phyloP scores from a whole-genome alignment of 352 stramenopile species.

The Phytophthora aleatoria region DNA sequence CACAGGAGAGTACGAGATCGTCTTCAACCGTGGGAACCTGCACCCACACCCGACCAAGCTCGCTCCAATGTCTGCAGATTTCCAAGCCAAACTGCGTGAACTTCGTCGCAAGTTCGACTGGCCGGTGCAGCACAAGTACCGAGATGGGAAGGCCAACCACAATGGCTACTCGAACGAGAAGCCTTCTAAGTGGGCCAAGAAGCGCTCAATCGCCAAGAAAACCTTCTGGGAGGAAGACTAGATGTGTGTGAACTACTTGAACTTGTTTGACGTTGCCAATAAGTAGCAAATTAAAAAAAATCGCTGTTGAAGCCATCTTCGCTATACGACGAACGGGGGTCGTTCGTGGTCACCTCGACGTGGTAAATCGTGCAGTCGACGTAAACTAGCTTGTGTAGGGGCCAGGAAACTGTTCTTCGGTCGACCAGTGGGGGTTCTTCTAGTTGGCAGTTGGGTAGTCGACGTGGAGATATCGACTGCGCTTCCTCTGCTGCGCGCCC shows the following conservation, averaged over 20 bases:
- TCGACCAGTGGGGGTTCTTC: conserved; percentile 23
- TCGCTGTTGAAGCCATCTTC: no score
- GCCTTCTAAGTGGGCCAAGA: conserved; percentile 46
- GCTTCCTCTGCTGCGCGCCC: conserved; percentile 31
- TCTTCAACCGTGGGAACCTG: conserved; percentile 74
- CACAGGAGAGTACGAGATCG: conserved; percentile 31
- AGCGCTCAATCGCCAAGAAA: conserved; percentile 31
- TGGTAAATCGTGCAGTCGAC: conserved; percentile 41
- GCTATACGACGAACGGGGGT: conserved; percentile 47
- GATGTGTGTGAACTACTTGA: neutral
- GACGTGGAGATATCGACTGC: conserved; percentile 34
- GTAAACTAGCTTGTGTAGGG: conserved; percentile 71
- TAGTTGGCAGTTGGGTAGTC: conserved; percentile 19
- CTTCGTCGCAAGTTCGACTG: conserved; percentile 40
- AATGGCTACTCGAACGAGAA: conserved; percentile 51
- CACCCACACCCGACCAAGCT: conserved; percentile 52
- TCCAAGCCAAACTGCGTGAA: conserved; percentile 40
- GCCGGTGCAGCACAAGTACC: conserved; percentile 50
- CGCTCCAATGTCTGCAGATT: conserved; percentile 43
- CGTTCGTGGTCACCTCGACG: conserved; percentile 31
- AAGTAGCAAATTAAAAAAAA: no score
- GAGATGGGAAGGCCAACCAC: conserved; percentile 42
- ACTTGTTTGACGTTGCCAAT: no score
- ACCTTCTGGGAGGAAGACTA: conserved; percentile 51
- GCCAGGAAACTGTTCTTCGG: conserved; percentile 66